A percentile compares a stretch with the other conserved stretches of the same genome.
Evolutionary conservation across 2,329 filamentous ascomycete genomes (phyloP).

Genomic region (Coniochaeta ligniaria): DNA sequence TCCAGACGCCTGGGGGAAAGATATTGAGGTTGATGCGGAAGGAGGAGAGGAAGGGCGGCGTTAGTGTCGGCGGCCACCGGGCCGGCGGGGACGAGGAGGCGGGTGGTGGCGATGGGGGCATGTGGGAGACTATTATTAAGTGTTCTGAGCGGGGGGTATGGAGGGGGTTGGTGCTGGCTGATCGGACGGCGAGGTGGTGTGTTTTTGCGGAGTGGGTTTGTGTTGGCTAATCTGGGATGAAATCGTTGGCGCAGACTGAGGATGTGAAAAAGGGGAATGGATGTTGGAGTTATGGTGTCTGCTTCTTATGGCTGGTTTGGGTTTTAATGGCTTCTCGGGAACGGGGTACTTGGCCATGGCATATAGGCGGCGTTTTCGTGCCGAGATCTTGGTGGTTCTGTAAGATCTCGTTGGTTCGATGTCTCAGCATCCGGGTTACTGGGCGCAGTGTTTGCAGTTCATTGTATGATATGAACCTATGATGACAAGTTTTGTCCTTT

Average conservation of each 20-base stretch:
- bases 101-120: slow-evolving; percentile 65
- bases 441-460: neutral
- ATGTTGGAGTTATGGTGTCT: neutral
- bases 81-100: slow-evolving; percentile 43
- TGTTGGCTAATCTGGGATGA: slow-evolving; percentile 13
- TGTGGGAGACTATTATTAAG: slow-evolving; percentile 89
- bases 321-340: neutral
- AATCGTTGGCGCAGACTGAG: neutral
- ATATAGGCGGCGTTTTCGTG: neutral
- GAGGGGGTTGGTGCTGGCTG: slow-evolving; percentile 75
- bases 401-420: neutral
- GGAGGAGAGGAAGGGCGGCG: slow-evolving; percentile 56
- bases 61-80: slow-evolving; percentile 36
- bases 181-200: slow-evolving; percentile 79
- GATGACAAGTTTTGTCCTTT: neutral
- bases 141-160: slow-evolving; percentile 76
- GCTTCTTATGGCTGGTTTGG: neutral
- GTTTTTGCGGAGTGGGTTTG: slow-evolving; percentile 88
- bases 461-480: neutral
- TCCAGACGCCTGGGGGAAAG: slow-evolving; percentile 90
- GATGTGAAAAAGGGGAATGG: neutral
- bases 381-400: neutral
- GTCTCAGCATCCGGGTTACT: neutral
- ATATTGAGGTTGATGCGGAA: slow-evolving; percentile 83
- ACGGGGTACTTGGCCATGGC: neutral